Conservation (phyloP, 768 basidiomycete genomes). For the Tulasnella sp. region DNA sequence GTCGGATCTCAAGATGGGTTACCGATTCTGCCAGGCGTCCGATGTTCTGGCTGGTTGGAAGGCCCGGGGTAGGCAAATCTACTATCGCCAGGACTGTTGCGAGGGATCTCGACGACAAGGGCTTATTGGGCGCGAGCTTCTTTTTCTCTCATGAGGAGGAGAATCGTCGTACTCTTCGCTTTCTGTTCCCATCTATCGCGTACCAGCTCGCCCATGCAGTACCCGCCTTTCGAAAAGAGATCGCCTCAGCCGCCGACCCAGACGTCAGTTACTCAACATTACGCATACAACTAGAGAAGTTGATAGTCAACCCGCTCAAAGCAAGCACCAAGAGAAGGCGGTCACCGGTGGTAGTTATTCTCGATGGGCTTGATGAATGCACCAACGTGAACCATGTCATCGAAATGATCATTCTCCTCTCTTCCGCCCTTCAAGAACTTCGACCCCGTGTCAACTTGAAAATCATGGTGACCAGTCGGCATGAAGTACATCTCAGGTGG, state of each 20-base stretch:
- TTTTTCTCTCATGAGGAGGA: constrained; percentile 24
- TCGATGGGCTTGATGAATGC: constrained; percentile 31
- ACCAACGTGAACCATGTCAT: constrained; percentile 6
- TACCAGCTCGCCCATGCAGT: constrained; percentile 23
- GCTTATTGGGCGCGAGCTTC: constrained; percentile 27
- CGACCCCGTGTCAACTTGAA: constrained; percentile 22
- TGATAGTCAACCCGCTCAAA: constrained; percentile 18
- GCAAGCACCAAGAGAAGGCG: neutral
- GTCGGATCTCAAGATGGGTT: constrained; percentile 1
- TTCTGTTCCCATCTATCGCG: constrained; percentile 27
- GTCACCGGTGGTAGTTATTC: constrained; percentile 23
- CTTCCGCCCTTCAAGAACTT: too few relatives aligned
- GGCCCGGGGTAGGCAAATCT: constrained; percentile 32
- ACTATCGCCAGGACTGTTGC: constrained; percentile 30
- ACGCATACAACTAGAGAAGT: constrained; percentile 18
- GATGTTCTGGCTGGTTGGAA: constrained; percentile 26
- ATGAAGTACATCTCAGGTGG: constrained; percentile 22
- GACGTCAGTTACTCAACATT: constrained; percentile 11
- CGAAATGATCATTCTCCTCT: constrained; percentile 21
- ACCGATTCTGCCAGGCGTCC: neutral
- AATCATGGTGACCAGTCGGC: constrained; percentile 27
- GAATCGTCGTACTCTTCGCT: constrained; percentile 18
- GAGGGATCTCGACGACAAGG: constrained; percentile 17
- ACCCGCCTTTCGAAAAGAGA: neutral
- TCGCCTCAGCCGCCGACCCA: constrained; percentile 9